Base-by-base conservation (phyloP, 768 basidiomycete species). In the Terana coerulea region DNA sequence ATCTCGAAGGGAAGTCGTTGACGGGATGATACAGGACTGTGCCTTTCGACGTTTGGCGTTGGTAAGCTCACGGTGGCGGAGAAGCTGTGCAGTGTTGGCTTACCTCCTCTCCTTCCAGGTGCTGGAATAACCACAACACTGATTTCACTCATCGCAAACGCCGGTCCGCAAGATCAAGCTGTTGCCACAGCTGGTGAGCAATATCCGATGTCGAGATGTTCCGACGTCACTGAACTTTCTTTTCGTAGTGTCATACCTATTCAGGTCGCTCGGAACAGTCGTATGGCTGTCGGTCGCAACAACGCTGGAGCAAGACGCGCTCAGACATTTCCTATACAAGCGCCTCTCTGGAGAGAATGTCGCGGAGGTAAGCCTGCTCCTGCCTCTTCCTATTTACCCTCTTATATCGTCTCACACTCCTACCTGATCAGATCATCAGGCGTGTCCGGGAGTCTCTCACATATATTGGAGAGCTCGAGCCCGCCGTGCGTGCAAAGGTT, bases 91-190 rank as follows among this genome's bases (percentile, higher is more conserved):
- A n/a, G 14, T 19, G n/a, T 34, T 12, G 28, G 29, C n/a, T 35
- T 14, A 51, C 11, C 2, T n/a, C 51, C n/a, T n/a, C n/a, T n/a
- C 3, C 8, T 49, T n/a, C 2, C 45, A 80, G 81, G 79, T 10
- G 64, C 68, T 30, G 77, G 76, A 0, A 66, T 81, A 10, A 83
- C 81, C 0, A 82, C 78, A 0, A 79, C 76, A 28, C 66, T 86
- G 26, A 74, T 84, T 19, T 76, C 81, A 1, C 65, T 84, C 36
- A 83, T 84, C 31, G 78, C 83, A 3, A 84, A 84, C 61, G 81
- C 81, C 1, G 80, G 82, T 0, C 72, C 73, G 19, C 73, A 67
- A 29, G 79, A 84, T 58, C 82, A 84, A 59, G 84, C 83, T 7
- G 78, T 84, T 33, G 81, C 82, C 1, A 86, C 81, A 9, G 82